These are phyloP conservation scores for Phyllostachys edulis DNA, from an alignment of 176 grass and related monocot genomes.

Conservation along the genomic window DNA sequence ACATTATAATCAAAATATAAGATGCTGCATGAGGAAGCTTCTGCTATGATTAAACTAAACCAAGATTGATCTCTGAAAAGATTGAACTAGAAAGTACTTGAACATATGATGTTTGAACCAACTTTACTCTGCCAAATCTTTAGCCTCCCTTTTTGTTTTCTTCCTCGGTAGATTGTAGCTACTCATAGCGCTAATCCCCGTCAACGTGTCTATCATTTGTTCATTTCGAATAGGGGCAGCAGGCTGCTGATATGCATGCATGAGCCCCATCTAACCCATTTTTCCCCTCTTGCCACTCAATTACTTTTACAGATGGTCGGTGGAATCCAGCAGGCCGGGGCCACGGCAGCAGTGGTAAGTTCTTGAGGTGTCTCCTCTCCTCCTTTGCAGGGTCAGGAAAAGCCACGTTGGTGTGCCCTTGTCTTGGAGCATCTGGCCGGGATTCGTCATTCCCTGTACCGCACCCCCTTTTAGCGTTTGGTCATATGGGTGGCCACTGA, in stretches of 20 bases:
- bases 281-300: slow-evolving; percentile 19
- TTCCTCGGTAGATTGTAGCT: neutral
- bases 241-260: slow-evolving; percentile 19
- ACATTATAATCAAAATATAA: neutral
- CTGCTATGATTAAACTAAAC: neutral
- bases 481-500: slow-evolving; percentile 48
- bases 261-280: slow-evolving; percentile 26
- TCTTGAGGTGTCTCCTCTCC: slow-evolving; percentile 13
- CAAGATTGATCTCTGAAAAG: neutral
- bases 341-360: slow-evolving; percentile 33
- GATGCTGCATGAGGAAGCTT: slow-evolving; percentile 24
- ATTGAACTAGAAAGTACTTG: slow-evolving; percentile 13
- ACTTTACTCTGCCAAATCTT: slow-evolving; percentile 22
- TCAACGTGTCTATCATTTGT: neutral
- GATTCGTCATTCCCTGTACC: slow-evolving; percentile 46
- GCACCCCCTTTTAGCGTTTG: slow-evolving; percentile 30
- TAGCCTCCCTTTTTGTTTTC: neutral
- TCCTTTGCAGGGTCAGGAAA: slow-evolving; percentile 40
- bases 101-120: slow-evolving; percentile 29
- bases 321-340: slow-evolving; percentile 34
- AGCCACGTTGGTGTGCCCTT: slow-evolving; percentile 37
- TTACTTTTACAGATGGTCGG: slow-evolving; percentile 48
- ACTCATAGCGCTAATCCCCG: neutral
- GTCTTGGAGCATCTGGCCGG: slow-evolving; percentile 39
- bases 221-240: slow-evolving; percentile 4